Evolutionary conservation across 345 rosid species (phyloP), one percentile per base, ranked within the genome.

Genomic region (Excoecaria agallocha): DNA sequence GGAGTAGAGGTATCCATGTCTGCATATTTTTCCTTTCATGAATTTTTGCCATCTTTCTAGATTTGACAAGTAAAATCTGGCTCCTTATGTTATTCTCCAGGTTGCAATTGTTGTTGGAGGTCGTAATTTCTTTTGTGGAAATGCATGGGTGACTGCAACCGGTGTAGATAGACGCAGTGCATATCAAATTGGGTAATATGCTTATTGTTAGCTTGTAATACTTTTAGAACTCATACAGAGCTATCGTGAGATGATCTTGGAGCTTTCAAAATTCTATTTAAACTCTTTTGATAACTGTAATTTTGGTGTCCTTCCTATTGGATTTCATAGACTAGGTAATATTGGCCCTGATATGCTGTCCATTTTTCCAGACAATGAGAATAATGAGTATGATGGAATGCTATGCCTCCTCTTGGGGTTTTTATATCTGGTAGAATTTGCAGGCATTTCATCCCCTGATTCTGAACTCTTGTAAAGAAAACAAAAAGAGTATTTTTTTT

Each of bases 91-190:
- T 50, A 64, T 64, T 17, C 24, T 64, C 50, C 68, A 43, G 68
- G 50, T 64, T 64, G 68, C 68, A 10, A 64, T 64, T 64, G 68
- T 64, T 10, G 39, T 64, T 43, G 68, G 68, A 24, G 51, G 68
- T 43, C 68, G 68, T 41, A 64, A 64, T 64, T 64, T 64, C 51
- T 64, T 64, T 64, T 64, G 68, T 64, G 50, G 68, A 16, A 51
- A 41, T 25, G 20, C 68, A 1, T 64, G 68, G 51, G 68, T 64
- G 68, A 39, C 30, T 38, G 50, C 22, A 64, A 64, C 51, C 41
- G 68, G 68, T 43, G 41, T 30, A 64, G 68, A 64, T 64, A 64
- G 50, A 46, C 68, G 68, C 20, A 64, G 51, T 64, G 68, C 51
- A 64, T 64, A 64, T 41, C 68, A 64, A 64, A 64, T 64, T 41